Percentiles rank a stretch among this genome's conserved stretches.
Evolutionary conservation across 163 green algal species (phyloP).

Genomic region (Trebouxia gelatinosa): DNA sequence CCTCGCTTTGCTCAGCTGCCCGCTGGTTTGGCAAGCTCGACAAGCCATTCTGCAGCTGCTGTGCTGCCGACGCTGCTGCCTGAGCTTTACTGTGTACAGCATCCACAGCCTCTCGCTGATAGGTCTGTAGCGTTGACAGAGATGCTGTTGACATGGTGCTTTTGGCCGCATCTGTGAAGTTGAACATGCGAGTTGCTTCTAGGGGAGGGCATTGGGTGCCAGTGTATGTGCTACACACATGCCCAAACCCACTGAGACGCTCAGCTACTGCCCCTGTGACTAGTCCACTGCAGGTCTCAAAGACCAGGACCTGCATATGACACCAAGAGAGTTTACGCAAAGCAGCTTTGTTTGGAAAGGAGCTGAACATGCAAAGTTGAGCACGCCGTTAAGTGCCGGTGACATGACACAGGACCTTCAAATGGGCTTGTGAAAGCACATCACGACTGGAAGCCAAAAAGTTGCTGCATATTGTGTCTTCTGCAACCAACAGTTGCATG

Average conservation of each 20-base stretch:
- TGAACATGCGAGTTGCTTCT: slow-evolving; percentile 40
- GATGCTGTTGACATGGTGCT: slow-evolving; percentile 16
- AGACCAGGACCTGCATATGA: slow-evolving; percentile 68
- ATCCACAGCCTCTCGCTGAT: background rate
- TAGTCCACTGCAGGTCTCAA: slow-evolving; percentile 75
- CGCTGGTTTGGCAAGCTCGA: slow-evolving; percentile 2
- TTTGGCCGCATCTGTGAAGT: slow-evolving; percentile 31
- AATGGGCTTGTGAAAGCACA: too few relatives aligned
- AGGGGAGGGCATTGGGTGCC: slow-evolving; percentile 30
- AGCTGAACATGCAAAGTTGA: too few relatives aligned
- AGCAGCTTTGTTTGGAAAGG: too few relatives aligned
- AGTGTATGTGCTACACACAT: slow-evolving; percentile 44
- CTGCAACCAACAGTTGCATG: background rate
- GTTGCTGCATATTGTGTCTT: too few relatives aligned
- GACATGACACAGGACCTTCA: too few relatives aligned
- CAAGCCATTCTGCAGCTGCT: slow-evolving; percentile 23
- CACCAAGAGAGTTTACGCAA: too few relatives aligned
- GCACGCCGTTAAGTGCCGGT: too few relatives aligned
- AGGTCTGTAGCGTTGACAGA: background rate
- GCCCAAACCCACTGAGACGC: slow-evolving; percentile 69
- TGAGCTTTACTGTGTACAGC: background rate
- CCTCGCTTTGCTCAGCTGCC: background rate
- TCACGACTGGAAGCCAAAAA: too few relatives aligned
- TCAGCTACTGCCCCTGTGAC: slow-evolving; percentile 71
- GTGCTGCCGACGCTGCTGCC: background rate